Evolutionary conservation across 306 rosid genomes (phyloP).

Genomic region (Senna siamea): DNA sequence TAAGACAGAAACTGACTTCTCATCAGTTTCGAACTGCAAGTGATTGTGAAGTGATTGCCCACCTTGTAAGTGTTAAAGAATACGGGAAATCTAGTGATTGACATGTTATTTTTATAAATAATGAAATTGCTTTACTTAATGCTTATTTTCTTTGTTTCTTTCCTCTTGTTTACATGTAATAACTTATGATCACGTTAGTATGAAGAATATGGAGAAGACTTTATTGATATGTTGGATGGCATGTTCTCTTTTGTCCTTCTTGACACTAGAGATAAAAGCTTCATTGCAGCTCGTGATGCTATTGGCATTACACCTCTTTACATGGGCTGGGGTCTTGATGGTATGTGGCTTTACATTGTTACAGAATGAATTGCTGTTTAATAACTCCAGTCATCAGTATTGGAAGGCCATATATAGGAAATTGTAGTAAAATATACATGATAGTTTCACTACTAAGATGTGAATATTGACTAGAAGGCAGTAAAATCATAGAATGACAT

Average conservation of each 20-base stretch:
- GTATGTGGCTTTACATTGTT: conserved; percentile 52
- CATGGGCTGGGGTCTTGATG: conserved; percentile 99
- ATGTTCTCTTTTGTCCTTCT: conserved; percentile 95
- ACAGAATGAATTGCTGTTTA: not conserved
- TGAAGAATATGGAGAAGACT: conserved; percentile 93
- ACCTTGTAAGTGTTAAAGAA: conserved; percentile 77
- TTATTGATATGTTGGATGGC: conserved; percentile 92
- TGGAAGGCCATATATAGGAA: not conserved
- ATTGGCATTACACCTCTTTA: conserved; percentile 92
- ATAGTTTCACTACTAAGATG: not conserved
- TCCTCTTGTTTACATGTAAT: conserved; percentile 11
- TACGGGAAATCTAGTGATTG: conserved; percentile 9
- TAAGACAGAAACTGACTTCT: conserved; percentile 64
- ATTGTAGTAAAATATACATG: not conserved
- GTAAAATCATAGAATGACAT: not conserved
- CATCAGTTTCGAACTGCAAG: conserved; percentile 91
- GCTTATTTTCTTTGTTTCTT: conserved; percentile 15
- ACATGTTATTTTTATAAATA: conserved; percentile 14
- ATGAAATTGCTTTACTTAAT: not conserved
- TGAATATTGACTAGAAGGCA: not conserved
- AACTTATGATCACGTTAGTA: conserved; percentile 60
- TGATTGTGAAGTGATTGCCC: conserved; percentile 97
- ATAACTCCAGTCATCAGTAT: not conserved
- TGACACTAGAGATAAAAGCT: conserved; percentile 80
- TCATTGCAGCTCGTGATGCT: conserved; percentile 93